Percentiles rank a stretch among this genome's conserved stretches.
phyloP scores from a whole-genome alignment of 352 stramenopile genomes.

The Globisporangium recalcitrans region DNA sequence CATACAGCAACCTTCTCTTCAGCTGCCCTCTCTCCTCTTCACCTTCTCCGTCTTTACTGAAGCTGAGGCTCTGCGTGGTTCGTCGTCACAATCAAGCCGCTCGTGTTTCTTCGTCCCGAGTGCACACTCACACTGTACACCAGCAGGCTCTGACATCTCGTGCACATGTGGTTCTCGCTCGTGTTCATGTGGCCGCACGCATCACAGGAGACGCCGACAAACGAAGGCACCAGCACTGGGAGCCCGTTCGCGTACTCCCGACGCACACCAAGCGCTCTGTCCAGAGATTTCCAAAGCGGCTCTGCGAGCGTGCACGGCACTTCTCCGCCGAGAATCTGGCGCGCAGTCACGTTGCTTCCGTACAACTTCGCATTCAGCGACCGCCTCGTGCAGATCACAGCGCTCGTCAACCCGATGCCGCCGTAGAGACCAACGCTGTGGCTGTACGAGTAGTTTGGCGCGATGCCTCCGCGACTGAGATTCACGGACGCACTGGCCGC shows the following conservation, averaged over 20 bases:
- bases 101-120: slow-evolving; percentile 56
- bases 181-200: slow-evolving; percentile 49
- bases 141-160: slow-evolving; percentile 53
- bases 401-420: slow-evolving; percentile 64
- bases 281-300: slow-evolving; percentile 60
- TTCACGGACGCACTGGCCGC: slow-evolving; percentile 62
- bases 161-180: slow-evolving; percentile 36
- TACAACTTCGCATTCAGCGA: slow-evolving; percentile 88
- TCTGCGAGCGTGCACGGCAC: slow-evolving; percentile 54
- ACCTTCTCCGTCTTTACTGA: neutral
- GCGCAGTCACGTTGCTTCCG: slow-evolving; percentile 61
- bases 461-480: slow-evolving; percentile 50
- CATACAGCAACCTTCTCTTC: neutral
- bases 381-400: slow-evolving; percentile 70
- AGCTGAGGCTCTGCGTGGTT: slow-evolving; percentile 13
- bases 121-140: slow-evolving; percentile 73
- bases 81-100: slow-evolving; percentile 31
- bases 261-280: slow-evolving; percentile 49
- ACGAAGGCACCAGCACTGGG: slow-evolving; percentile 40
- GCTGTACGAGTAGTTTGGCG: slow-evolving; percentile 84
- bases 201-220: slow-evolving; percentile 47
- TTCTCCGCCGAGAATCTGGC: slow-evolving; percentile 64
- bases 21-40: neutral
- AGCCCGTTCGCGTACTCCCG: slow-evolving; percentile 65
- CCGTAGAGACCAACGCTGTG: slow-evolving; percentile 85